Evolutionary conservation across 2,329 filamentous ascomycete species (phyloP).

Genomic region (Xylariales sp.): DNA sequence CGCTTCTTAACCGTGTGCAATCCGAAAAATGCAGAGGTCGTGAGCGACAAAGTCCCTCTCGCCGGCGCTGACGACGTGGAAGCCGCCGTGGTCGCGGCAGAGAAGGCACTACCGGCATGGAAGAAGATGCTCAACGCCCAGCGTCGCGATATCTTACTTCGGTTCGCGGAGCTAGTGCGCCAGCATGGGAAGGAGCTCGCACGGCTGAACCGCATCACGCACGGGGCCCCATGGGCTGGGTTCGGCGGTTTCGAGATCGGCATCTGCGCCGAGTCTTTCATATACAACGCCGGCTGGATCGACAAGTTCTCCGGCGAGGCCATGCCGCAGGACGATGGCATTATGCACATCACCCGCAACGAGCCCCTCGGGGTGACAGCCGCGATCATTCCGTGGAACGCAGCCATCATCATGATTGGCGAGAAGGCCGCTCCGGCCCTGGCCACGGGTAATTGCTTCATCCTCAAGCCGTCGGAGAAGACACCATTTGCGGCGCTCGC

Average conservation of each 20-base stretch:
- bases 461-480: constrained; percentile 34
- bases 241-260: no score
- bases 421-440: constrained; percentile 33
- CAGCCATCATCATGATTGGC: constrained; percentile 28
- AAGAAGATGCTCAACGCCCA: no score
- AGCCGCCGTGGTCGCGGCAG: constrained; percentile 41
- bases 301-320: constrained; percentile 28
- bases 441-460: constrained; percentile 31
- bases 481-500: constrained; percentile 26
- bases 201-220: no score
- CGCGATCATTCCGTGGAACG: constrained; percentile 35
- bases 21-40: not conserved
- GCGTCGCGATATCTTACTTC: no score
- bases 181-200: no score
- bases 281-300: constrained; percentile 19
- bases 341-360: not conserved
- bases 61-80: constrained; percentile 38
- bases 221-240: constrained; percentile 15
- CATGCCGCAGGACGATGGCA: constrained; percentile 34
- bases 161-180: no score
- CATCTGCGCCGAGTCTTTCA: not conserved
- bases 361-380: not conserved
- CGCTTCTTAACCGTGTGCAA: not conserved
- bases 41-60: not conserved
- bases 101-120: constrained; percentile 46